These are phyloP conservation scores for Scheffersomyces ergatensis DNA, from an alignment of 805 yeast species.

Conservation along the genomic window DNA sequence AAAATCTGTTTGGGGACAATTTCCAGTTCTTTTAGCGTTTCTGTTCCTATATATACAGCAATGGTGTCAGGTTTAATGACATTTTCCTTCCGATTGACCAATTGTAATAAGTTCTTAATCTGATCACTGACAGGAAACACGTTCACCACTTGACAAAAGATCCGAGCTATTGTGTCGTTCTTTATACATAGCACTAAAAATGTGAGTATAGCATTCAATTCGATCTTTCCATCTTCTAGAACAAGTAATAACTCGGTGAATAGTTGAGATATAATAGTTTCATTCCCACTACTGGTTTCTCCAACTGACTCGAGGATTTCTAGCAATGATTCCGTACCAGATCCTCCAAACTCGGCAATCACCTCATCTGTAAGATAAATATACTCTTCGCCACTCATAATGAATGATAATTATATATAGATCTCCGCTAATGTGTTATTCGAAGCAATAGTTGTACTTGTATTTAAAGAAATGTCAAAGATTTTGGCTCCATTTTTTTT, in stretches of 20 bases:
- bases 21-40: constrained; percentile 22
- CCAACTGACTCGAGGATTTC: constrained; percentile 27
- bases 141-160: constrained; percentile 37
- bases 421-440: too few relatives aligned
- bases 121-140: constrained; percentile 30
- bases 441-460: too few relatives aligned
- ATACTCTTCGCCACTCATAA: constrained; percentile 10
- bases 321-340: constrained; percentile 30
- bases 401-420: too few relatives aligned
- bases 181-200: constrained; percentile 27
- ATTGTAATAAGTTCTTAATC: constrained; percentile 18
- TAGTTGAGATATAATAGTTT: constrained; percentile 19
- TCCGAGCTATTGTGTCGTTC: constrained; percentile 28
- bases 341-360: constrained; percentile 26
- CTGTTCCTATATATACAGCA: constrained; percentile 26
- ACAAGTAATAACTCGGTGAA: constrained; percentile 33
- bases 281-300: constrained; percentile 12
- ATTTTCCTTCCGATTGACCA: constrained; percentile 18
- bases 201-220: constrained; percentile 12
- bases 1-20: constrained; percentile 32
- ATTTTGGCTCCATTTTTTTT: too few relatives aligned
- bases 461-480: too few relatives aligned
- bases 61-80: constrained; percentile 30
- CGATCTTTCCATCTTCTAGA: constrained; percentile 17
- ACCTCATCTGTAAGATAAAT: constrained; percentile 29